Evolutionary conservation across 192 early-diverging fungal species (phyloP).

Genomic region (Funneliformis geosporum): DNA sequence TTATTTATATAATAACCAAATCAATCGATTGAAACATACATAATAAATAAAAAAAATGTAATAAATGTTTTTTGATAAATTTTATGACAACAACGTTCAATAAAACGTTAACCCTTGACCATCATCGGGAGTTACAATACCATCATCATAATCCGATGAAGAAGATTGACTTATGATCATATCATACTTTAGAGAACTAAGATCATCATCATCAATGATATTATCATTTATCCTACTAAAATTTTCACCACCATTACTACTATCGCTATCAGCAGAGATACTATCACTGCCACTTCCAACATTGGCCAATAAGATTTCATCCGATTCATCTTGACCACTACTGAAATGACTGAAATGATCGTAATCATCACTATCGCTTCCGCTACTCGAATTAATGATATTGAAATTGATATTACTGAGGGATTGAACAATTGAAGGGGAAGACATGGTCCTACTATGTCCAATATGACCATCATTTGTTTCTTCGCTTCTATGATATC

Average conservation of each 20-base stretch:
- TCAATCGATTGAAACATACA: not conserved
- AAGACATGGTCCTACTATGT: not conserved
- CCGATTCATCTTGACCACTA: slow-evolving; percentile 17
- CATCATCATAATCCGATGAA: slow-evolving; percentile 6
- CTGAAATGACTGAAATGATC: not conserved
- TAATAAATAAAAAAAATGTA: not conserved
- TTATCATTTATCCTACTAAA: not conserved
- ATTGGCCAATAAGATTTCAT: not conserved
- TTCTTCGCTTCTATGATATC: not conserved
- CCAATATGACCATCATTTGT: not conserved
- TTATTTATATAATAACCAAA: no score
- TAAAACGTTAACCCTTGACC: slow-evolving; percentile 1
- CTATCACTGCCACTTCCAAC: not conserved
- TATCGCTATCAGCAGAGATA: slow-evolving; percentile 6
- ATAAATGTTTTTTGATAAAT: not conserved
- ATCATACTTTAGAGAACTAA: not conserved
- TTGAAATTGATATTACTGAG: not conserved
- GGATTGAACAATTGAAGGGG: not conserved
- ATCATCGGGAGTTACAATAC: slow-evolving; percentile 6
- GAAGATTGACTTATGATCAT: not conserved
- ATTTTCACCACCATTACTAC: not conserved
- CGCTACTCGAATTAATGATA: slow-evolving; percentile 1
- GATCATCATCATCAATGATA: not conserved
- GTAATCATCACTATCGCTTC: slow-evolving; percentile 25
- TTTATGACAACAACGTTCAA: not conserved